Base-by-base conservation (phyloP, 208 protist species). In the Leishmania tarentolae region DNA sequence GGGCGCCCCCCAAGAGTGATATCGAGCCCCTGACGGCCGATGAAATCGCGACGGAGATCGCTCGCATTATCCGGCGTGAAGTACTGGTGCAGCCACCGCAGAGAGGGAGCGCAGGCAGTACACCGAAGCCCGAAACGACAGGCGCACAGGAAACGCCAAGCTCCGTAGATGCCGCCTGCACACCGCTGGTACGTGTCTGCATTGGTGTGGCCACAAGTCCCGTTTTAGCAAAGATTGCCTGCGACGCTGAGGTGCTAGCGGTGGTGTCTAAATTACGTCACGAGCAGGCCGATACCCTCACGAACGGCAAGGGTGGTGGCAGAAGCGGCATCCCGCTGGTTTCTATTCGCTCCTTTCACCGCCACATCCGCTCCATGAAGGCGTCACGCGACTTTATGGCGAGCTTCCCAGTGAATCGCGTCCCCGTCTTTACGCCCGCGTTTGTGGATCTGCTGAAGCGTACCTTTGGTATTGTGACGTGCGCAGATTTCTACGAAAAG, bases 151-250 rank as follows among this genome's bases (percentile, higher is more conserved):
- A 56, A 61, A 37, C 31, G 52, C n/a, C 15, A 17, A 61, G 31
- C 72, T 44, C 35, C 68, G 17, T 40, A 31, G 40, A 31, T 17
- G 40, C 74, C 61, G 46, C 50, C 40, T 50, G 61, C 1, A 53
- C 61, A 0, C 46, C 52, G 31, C 50, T 66, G 5, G 35, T 85
- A 15, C 82, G 86, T 9, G 86, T 96, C 28, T 94, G 89, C 78
- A 89, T 95, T 21, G 94, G 94, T 50, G 83, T 96, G 0, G 93
- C 90, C 0, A 83, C 80, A 4, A 92, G 86, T 0, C 84, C 92
- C 2, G 87, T 93, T 24, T 50, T 95, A n/a, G 92, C 94, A 11
- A 97, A 97, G 87, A 89, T 97, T 52, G 94, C 93, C 42, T 96
- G 94, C 79, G 92, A 96, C 44, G 89, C 77, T 1, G 87, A 93